A percentile compares a stretch with the other conserved stretches of the same genome.
These are phyloP conservation scores for Achlya hypogyna DNA, from an alignment of 352 stramenopile species.

Conservation along the genomic window DNA sequence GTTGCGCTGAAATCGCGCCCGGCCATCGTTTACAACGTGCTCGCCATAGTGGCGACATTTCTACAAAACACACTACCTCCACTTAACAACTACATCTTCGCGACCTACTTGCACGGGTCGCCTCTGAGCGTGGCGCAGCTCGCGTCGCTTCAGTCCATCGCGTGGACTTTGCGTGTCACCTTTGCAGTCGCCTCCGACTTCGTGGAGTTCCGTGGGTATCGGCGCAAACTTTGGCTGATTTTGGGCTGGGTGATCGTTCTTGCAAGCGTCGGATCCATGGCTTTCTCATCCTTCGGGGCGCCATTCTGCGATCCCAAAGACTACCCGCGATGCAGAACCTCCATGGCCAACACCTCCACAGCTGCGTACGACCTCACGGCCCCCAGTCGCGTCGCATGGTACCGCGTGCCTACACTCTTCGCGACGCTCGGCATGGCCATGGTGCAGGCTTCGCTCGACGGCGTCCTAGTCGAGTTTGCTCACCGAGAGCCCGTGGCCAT, in stretches of 20 bases:
- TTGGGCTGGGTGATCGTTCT: not conserved
- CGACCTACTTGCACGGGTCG: not conserved
- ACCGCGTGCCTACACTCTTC: not conserved
- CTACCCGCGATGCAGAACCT: not conserved
- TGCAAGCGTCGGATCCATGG: not conserved
- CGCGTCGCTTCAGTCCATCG: not conserved
- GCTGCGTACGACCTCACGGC: not conserved
- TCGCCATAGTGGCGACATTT: not conserved
- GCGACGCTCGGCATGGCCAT: not conserved
- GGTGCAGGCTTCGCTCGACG: not conserved
- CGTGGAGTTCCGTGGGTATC: not conserved
- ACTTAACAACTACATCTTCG: not conserved
- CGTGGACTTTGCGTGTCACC: not conserved
- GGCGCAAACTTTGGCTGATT: not conserved
- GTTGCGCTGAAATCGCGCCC: not conserved
- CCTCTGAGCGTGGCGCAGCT: not conserved
- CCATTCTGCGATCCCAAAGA: constrained; percentile 8
- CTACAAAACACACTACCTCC: not conserved
- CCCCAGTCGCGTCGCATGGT: not conserved
- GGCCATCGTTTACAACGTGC: not conserved
- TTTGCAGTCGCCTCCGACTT: constrained; percentile 12
- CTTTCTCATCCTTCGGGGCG: not conserved
- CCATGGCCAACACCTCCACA: not conserved
- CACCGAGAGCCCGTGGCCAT: not conserved
- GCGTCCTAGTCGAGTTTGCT: not conserved